Conservation (phyloP, 192 early-diverging fungal genomes). For the Kickxella alabastrina region DNA sequence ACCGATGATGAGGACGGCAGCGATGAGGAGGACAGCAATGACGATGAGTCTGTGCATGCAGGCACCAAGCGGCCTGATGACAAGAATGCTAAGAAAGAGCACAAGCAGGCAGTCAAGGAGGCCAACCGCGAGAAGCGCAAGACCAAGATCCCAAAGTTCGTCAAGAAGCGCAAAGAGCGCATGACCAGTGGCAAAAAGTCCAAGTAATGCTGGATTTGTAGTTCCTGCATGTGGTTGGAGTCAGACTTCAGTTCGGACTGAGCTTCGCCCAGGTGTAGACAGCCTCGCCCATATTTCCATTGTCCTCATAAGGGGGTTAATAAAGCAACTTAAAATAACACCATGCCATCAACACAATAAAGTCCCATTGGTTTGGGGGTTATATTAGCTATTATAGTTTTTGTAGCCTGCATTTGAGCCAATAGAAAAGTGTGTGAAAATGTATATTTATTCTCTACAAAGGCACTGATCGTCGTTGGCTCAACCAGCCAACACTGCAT, state of each 20-base stretch:
- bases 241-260: too few relatives aligned
- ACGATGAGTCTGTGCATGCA: conserved; percentile 28
- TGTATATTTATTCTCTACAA: neutral
- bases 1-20: conserved; percentile 26
- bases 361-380: too few relatives aligned
- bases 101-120: conserved; percentile 84
- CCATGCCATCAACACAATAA: conserved; percentile 1
- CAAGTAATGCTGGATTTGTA: conserved; percentile 33
- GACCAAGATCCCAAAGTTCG: conserved; percentile 90
- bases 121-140: conserved; percentile 88
- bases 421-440: too few relatives aligned
- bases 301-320: too few relatives aligned
- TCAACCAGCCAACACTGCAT: too few relatives aligned
- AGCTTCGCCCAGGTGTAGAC: too few relatives aligned
- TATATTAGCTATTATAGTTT: too few relatives aligned
- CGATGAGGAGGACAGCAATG: conserved; percentile 29
- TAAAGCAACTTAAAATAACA: too few relatives aligned
- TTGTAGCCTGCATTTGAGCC: too few relatives aligned
- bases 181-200: conserved; percentile 60
- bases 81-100: conserved; percentile 84
- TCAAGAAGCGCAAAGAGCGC: conserved; percentile 92
- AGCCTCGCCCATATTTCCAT: too few relatives aligned
- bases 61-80: conserved; percentile 77
- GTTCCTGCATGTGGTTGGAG: too few relatives aligned
- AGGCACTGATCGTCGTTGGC: too few relatives aligned